phyloP scores from a whole-genome alignment of 1,284 basidiomycete genomes.

The Trametes pubescens region DNA sequence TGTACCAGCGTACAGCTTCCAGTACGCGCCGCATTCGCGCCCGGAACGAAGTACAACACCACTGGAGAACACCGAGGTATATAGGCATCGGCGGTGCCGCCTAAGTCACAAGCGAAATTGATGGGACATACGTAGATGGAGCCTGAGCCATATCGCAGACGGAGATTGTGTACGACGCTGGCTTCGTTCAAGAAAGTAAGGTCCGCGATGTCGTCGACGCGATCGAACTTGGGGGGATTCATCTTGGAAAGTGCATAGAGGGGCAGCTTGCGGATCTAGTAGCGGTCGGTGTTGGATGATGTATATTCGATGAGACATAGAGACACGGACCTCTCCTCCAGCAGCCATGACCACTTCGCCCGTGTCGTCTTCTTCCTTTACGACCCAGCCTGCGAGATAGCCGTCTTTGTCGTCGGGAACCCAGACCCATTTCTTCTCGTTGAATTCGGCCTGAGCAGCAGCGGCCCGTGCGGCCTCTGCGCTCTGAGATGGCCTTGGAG shows the following conservation, averaged over 20 bases:
- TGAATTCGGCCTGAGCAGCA: slow-evolving; percentile 94
- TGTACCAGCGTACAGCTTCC: no score
- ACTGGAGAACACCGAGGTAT: no score
- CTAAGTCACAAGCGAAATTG: neutral
- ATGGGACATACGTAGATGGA: slow-evolving; percentile 82
- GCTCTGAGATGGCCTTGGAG: slow-evolving; percentile 63
- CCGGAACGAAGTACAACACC: no score
- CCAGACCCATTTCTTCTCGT: slow-evolving; percentile 98
- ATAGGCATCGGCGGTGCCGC: neutral
- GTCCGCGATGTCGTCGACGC: slow-evolving; percentile 98
- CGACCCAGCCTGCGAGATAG: slow-evolving; percentile 91
- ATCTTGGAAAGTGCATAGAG: slow-evolving; percentile 88
- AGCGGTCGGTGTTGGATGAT: neutral
- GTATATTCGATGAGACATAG: neutral
- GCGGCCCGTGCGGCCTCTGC: slow-evolving; percentile 80
- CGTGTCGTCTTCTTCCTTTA: slow-evolving; percentile 81
- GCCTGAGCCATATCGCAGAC: slow-evolving; percentile 90
- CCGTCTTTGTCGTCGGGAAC: slow-evolving; percentile 90
- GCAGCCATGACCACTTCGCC: slow-evolving; percentile 84
- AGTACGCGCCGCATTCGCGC: no score
- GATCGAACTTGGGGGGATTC: slow-evolving; percentile 99
- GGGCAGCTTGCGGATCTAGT: slow-evolving; percentile 76
- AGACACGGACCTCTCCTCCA: slow-evolving; percentile 72
- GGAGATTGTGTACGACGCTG: slow-evolving; percentile 96
- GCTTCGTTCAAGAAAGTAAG: slow-evolving; percentile 99